Evolutionary conservation across 441 rosid genomes (phyloP), one percentile per base, ranked within the genome.

Genomic region (Pelargonium fulgidum): DNA sequence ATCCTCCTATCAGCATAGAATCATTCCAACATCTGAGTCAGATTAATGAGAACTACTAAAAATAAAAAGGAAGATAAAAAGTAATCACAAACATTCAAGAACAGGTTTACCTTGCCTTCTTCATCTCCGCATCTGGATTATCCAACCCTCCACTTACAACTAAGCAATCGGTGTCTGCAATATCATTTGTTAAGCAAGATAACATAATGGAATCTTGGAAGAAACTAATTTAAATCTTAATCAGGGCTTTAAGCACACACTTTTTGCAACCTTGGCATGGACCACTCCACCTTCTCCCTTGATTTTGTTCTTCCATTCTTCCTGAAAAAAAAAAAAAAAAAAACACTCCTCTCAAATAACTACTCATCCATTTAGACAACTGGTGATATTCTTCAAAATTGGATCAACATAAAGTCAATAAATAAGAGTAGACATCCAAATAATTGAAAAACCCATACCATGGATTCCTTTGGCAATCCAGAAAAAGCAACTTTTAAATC

Each of bases 141-240:
- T 83, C 89, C 73, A 77, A 74, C 73, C 29, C 83, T 72, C 81
- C 96, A 79, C 90, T 80, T 61, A 90, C 85, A 79, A 92, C 86
- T 73, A 89, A 79, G 88, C 98, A 94, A 70, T 80, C 85, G 48
- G 96, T 86, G 68, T 87, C 97, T 94, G 89, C 77, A 79, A 77
- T 77, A 77, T 76, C 64, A 67, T 68, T 64, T 33, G 20, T 50
- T 59, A 71, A 72, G 73, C 65, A 72, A 64, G 70, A 56, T 19
- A 19, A 8, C 66, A 74, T 70, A 7, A 19, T 24, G 47, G 62
- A 56, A 16, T 10, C 41, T 50, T 67, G 65, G 67, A 14, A 13
- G 64, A 45, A 73, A 63, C 13, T 36, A 13, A 20, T 41, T 76
- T 39, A 61, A 52, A 45, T 48, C 26, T 62, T 50, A 70, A 67